These are phyloP conservation scores for Stenogyne calaminthoides DNA, from an alignment of 305 asterid species.

Conservation along the genomic window DNA sequence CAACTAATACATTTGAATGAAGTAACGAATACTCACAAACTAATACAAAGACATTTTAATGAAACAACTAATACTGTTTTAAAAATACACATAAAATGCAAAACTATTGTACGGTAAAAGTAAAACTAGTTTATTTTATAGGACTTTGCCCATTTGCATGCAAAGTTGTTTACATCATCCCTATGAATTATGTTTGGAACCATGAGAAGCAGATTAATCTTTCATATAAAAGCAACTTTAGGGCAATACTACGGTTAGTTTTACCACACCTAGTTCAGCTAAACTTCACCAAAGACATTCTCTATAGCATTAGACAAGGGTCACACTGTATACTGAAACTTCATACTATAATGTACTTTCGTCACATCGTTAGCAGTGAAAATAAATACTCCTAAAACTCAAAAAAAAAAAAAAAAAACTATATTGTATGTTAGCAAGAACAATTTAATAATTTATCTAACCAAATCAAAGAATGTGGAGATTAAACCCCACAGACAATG, in stretches of 20 bases:
- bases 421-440: background rate
- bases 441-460: background rate
- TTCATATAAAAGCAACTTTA: background rate
- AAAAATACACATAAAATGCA: no score
- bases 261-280: background rate
- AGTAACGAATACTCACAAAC: no score
- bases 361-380: background rate
- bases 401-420: background rate
- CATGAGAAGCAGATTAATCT: background rate
- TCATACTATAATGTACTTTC: background rate
- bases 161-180: background rate
- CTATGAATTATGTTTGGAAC: background rate
- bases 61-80: no score
- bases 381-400: background rate
- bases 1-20: no score
- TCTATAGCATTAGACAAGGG: slow-evolving; percentile 3
- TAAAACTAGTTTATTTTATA: no score
- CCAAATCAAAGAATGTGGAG: background rate
- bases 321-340: background rate
- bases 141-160: background rate
- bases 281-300: background rate
- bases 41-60: no score
- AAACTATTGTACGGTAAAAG: no score
- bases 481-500: background rate
- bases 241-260: background rate